phyloP scores from a whole-genome alignment of 1,284 basidiomycete genomes.

The Ceratobasidium sp. region DNA sequence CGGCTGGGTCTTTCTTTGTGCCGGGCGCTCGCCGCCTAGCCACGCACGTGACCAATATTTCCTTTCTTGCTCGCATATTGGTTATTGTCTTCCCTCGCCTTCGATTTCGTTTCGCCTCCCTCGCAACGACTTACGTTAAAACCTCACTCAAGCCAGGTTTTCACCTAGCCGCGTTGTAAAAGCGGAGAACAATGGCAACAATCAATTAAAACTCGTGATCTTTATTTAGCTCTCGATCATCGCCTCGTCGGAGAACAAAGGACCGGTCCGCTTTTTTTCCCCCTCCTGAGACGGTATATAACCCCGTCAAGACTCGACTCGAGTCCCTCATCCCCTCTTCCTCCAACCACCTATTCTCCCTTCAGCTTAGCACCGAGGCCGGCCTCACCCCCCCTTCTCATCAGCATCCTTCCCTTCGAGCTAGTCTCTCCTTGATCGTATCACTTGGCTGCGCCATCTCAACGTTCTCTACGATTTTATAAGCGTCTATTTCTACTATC shows the following conservation, averaged over 20 bases:
- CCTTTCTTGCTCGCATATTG: slow-evolving; percentile 4
- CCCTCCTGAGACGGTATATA: slow-evolving; percentile 25
- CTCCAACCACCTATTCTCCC: slow-evolving; percentile 27
- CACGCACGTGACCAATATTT: slow-evolving; percentile 19
- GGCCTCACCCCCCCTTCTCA: slow-evolving; percentile 37
- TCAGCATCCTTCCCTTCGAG: slow-evolving; percentile 38
- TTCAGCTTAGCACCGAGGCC: slow-evolving; percentile 35
- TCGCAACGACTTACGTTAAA: not conserved
- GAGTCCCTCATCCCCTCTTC: slow-evolving; percentile 23
- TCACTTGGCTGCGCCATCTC: slow-evolving; percentile 41
- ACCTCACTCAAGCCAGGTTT: not conserved
- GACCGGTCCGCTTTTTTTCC: not conserved
- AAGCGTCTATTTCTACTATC: slow-evolving; percentile 14
- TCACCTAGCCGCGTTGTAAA: not conserved
- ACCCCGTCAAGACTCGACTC: not conserved
- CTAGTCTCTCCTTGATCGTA: slow-evolving; percentile 42
- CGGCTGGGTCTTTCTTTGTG: no score
- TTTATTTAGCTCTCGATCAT: slow-evolving; percentile 33
- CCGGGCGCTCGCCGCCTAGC: not conserved
- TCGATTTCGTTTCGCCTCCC: slow-evolving; percentile 18
- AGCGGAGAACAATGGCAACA: slow-evolving; percentile 29
- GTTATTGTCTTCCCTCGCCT: not conserved
- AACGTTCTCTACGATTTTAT: slow-evolving; percentile 11
- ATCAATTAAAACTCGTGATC: not conserved
- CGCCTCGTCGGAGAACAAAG: slow-evolving; percentile 35